phyloP scores from a whole-genome alignment of 176 grass and related monocot species.

The Musa acuminata region DNA sequence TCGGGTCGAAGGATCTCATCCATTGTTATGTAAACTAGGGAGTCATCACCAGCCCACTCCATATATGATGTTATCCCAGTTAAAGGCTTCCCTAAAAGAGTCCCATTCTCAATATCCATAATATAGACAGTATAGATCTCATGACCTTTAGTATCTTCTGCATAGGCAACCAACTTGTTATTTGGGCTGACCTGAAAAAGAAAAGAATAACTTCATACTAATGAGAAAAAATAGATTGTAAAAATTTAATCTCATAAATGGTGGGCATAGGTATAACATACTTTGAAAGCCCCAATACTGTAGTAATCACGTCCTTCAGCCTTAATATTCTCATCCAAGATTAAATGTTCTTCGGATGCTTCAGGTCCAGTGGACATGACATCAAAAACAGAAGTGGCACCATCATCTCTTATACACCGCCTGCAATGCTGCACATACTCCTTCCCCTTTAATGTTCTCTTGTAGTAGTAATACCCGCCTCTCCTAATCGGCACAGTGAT shows the following conservation, averaged over 20 bases:
- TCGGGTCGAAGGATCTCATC: slow-evolving; percentile 70
- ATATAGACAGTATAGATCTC: slow-evolving; percentile 77
- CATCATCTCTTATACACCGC: slow-evolving; percentile 27
- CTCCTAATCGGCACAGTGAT: slow-evolving; percentile 38
- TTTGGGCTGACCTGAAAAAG: slow-evolving; percentile 68
- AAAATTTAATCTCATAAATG: background rate
- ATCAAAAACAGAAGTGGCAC: slow-evolving; percentile 43
- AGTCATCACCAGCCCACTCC: slow-evolving; percentile 70
- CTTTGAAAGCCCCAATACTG: slow-evolving; percentile 61
- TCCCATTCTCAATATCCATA: slow-evolving; percentile 55
- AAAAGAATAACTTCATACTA: background rate
- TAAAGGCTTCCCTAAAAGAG: slow-evolving; percentile 48
- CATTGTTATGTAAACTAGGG: slow-evolving; percentile 82
- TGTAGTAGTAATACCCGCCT: slow-evolving; percentile 67
- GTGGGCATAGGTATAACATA: slow-evolving; percentile 6
- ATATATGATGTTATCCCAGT: slow-evolving; percentile 62
- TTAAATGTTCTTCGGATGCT: slow-evolving; percentile 58
- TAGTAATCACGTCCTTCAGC: slow-evolving; percentile 62
- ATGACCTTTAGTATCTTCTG: slow-evolving; percentile 79
- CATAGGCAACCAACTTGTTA: slow-evolving; percentile 72
- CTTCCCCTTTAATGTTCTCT: slow-evolving; percentile 64
- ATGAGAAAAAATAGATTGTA: slow-evolving; percentile 7
- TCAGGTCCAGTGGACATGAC: slow-evolving; percentile 58
- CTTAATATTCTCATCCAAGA: slow-evolving; percentile 86
- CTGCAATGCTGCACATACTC: slow-evolving; percentile 78